A percentile compares a stretch with the other conserved stretches of the same genome.
These are phyloP conservation scores for Athelia sp. DNA, from an alignment of 1,284 basidiomycete genomes.

Conservation along the genomic window DNA sequence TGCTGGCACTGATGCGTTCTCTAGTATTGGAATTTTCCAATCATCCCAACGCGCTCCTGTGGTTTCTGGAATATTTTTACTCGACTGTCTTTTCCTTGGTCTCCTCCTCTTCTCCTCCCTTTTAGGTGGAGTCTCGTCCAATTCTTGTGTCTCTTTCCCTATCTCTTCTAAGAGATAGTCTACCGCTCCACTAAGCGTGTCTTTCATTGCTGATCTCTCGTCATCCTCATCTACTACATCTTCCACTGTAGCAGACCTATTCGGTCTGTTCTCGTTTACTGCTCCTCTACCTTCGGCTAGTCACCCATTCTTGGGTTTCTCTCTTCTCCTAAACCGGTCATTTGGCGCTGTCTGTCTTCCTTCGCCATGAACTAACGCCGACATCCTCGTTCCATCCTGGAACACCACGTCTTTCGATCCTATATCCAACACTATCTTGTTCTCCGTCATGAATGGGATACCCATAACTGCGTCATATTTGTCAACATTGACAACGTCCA, in stretches of 20 bases:
- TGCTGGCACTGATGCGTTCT: too few relatives aligned
- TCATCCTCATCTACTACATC: not conserved
- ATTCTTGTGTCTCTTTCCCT: too few relatives aligned
- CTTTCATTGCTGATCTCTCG: too few relatives aligned
- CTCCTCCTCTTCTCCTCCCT: too few relatives aligned
- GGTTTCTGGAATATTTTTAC: too few relatives aligned
- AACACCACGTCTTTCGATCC: conserved; percentile 9
- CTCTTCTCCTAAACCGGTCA: not conserved
- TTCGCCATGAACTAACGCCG: conserved; percentile 9
- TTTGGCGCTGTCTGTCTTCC: conserved; percentile 2
- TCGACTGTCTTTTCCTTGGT: too few relatives aligned
- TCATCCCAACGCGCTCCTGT: too few relatives aligned
- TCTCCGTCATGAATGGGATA: conserved; percentile 19
- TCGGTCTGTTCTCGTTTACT: not conserved
- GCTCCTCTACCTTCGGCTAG: not conserved
- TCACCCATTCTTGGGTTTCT: not conserved
- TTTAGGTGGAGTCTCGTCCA: too few relatives aligned
- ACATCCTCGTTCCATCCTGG: conserved; percentile 3
- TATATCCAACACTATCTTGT: conserved; percentile 22
- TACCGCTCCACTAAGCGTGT: too few relatives aligned
- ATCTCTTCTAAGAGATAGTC: too few relatives aligned
- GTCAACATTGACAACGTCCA: conserved; percentile 27
- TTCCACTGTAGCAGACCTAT: not conserved
- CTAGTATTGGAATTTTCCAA: too few relatives aligned
- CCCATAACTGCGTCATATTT: conserved; percentile 26